phyloP scores from a whole-genome alignment of 2,329 filamentous ascomycete genomes.

The Atkinsonella hypoxylon region DNA sequence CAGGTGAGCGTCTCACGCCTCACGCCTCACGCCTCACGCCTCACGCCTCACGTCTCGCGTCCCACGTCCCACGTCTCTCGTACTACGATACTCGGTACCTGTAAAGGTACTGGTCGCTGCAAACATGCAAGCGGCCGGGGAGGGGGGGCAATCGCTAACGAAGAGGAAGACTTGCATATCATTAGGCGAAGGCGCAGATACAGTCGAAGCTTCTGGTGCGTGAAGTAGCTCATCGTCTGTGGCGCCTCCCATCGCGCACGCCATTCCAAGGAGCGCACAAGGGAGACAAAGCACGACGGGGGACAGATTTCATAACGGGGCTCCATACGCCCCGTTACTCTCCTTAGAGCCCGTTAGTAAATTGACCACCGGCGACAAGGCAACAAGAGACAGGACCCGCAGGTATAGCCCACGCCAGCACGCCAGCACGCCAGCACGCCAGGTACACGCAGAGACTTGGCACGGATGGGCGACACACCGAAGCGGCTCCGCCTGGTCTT shows the following conservation, averaged over 20 bases:
- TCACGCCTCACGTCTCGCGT: too few species aligned
- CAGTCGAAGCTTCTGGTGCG: background rate
- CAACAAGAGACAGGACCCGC: background rate
- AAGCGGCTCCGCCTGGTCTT: background rate
- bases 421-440: background rate
- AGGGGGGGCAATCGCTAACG: background rate
- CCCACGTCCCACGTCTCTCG: too few species aligned
- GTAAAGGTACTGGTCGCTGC: background rate
- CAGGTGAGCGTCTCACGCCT: too few species aligned
- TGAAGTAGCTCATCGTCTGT: background rate
- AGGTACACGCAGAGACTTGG: slow-evolving; percentile 22
- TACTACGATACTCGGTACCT: too few species aligned
- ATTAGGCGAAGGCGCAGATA: too few species aligned
- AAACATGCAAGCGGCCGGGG: background rate
- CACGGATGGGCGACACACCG: slow-evolving; percentile 25
- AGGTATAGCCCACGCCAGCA: slow-evolving; percentile 1
- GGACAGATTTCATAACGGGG: too few species aligned
- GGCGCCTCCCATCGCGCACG: slow-evolving; percentile 2
- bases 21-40: too few species aligned
- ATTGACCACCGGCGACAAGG: too few species aligned
- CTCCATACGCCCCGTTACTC: too few species aligned
- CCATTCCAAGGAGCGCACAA: slow-evolving; percentile 4
- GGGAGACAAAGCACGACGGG: background rate
- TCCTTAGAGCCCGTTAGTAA: too few species aligned
- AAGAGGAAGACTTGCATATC: background rate